Percentiles rank a stretch among this genome's conserved stretches.
Conservation (phyloP, 768 basidiomycete species). For the Xerocomellus amylosporus region DNA sequence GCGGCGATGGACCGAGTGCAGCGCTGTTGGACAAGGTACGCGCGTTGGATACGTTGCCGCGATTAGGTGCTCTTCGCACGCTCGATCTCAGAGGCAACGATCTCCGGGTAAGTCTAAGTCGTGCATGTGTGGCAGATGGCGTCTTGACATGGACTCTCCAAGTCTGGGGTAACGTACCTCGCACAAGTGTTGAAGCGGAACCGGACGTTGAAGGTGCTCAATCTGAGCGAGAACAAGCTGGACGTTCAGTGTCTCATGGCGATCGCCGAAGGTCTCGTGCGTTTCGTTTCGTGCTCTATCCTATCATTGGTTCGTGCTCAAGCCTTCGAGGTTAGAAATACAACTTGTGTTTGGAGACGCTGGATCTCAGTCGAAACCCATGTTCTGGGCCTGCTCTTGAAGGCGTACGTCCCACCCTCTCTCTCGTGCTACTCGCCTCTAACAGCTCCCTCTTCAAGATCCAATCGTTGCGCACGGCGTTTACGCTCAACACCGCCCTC, state of each 20-base stretch:
- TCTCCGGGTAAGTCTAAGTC: constrained; percentile 71
- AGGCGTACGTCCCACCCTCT: constrained; percentile 57
- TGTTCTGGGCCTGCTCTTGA: constrained; percentile 88
- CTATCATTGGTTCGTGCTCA: not conserved
- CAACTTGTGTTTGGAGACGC: constrained; percentile 88
- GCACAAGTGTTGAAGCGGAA: constrained; percentile 97
- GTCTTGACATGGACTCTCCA: not conserved
- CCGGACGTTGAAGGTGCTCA: constrained; percentile 89
- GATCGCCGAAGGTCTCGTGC: constrained; percentile 86
- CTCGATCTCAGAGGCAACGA: constrained; percentile 93
- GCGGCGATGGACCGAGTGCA: constrained; percentile 56
- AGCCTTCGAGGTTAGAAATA: constrained; percentile 69
- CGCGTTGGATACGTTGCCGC: constrained; percentile 82
- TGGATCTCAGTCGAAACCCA: constrained; percentile 91
- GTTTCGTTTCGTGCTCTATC: constrained; percentile 21
- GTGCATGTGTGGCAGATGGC: not conserved
- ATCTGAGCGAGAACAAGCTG: constrained; percentile 92
- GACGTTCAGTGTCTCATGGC: constrained; percentile 75
- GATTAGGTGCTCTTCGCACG: constrained; percentile 82
- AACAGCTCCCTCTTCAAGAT: constrained; percentile 44
- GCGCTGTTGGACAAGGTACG: constrained; percentile 85
- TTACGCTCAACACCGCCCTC: constrained; percentile 87
- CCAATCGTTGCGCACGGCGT: constrained; percentile 86
- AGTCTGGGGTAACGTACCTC: constrained; percentile 82
- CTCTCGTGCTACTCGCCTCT: not conserved